Evolutionary conservation across 495 filamentous ascomycete species (phyloP).

Genomic region (Hypoxylon intermedium): DNA sequence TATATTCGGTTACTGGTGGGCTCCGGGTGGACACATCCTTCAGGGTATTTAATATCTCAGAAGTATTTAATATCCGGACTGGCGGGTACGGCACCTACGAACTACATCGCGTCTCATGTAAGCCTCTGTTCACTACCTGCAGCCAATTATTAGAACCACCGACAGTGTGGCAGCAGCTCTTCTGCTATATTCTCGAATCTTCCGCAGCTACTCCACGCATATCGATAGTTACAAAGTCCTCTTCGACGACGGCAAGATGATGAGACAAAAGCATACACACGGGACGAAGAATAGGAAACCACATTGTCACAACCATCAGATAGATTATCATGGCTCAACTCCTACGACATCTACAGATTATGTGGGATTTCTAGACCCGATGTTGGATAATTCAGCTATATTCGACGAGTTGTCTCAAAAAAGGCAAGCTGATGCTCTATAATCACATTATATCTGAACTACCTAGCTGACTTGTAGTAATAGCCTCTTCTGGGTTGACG

Average conservation of each 20-base stretch:
- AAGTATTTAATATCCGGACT: slow-evolving; percentile 40
- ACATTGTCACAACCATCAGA: slow-evolving; percentile 7
- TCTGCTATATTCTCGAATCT: slow-evolving; percentile 9
- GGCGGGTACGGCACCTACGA: slow-evolving; percentile 31
- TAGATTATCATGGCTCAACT: slow-evolving; percentile 15
- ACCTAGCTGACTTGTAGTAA: slow-evolving; percentile 13
- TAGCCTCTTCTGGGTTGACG: slow-evolving; percentile 36
- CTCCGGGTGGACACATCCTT: slow-evolving; percentile 28
- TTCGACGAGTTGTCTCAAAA: slow-evolving; percentile 37
- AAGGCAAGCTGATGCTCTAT: slow-evolving; percentile 17
- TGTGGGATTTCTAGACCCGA: slow-evolving; percentile 29
- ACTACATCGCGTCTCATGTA: slow-evolving; percentile 9
- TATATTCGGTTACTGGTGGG: slow-evolving; percentile 21
- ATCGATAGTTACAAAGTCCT: slow-evolving; percentile 8
- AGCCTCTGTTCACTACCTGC: slow-evolving; percentile 7
- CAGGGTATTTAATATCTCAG: slow-evolving; percentile 36
- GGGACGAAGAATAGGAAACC: slow-evolving; percentile 23
- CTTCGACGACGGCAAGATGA: slow-evolving; percentile 20
- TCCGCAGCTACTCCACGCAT: slow-evolving; percentile 9
- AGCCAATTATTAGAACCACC: slow-evolving; percentile 27
- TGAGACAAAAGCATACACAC: slow-evolving; percentile 32
- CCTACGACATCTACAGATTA: slow-evolving; percentile 17
- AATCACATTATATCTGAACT: neutral
- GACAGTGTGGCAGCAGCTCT: slow-evolving; percentile 2
- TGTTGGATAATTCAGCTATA: slow-evolving; percentile 32